Evolutionary conservation across 1,284 basidiomycete species (phyloP).

Genomic region (Apiotrichum mycotoxinovorans): DNA sequence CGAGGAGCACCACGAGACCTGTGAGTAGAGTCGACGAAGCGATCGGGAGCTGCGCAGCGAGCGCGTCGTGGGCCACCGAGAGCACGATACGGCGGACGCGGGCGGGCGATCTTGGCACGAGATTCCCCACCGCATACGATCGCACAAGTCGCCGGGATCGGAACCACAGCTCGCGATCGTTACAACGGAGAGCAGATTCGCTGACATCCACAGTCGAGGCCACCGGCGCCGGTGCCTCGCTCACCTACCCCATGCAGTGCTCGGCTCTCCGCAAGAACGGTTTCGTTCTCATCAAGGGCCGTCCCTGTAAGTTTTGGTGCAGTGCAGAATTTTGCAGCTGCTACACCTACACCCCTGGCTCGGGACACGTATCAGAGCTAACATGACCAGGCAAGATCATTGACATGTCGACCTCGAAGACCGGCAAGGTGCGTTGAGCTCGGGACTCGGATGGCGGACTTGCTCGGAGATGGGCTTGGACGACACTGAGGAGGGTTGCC

Average conservation of each 20-base stretch:
- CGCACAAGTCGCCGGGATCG: too few relatives aligned
- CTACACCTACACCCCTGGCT: too few relatives aligned
- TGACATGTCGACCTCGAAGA: constrained; percentile 98
- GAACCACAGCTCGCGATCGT: too few relatives aligned
- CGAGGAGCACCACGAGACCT: constrained; percentile 84
- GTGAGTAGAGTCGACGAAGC: too few relatives aligned
- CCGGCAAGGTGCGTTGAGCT: constrained; percentile 52
- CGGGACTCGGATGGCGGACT: neutral
- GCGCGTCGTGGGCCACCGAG: too few relatives aligned
- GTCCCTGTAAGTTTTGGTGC: constrained; percentile 69
- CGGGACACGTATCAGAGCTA: neutral
- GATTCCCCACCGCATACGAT: neutral
- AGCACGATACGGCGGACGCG: too few relatives aligned
- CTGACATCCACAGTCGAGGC: constrained; percentile 4
- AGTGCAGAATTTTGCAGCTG: too few relatives aligned
- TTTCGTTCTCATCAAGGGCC: constrained; percentile 78
- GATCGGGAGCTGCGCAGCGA: too few relatives aligned
- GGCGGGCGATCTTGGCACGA: neutral
- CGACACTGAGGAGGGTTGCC: too few relatives aligned
- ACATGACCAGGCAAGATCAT: constrained; percentile 95
- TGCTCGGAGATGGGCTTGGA: neutral
- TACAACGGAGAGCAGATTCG: neutral
- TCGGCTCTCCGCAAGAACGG: constrained; percentile 89
- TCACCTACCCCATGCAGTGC: constrained; percentile 84
- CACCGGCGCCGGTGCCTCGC: constrained; percentile 69